phyloP scores from a whole-genome alignment of 345 rosid species.

The Camelina hispida region DNA sequence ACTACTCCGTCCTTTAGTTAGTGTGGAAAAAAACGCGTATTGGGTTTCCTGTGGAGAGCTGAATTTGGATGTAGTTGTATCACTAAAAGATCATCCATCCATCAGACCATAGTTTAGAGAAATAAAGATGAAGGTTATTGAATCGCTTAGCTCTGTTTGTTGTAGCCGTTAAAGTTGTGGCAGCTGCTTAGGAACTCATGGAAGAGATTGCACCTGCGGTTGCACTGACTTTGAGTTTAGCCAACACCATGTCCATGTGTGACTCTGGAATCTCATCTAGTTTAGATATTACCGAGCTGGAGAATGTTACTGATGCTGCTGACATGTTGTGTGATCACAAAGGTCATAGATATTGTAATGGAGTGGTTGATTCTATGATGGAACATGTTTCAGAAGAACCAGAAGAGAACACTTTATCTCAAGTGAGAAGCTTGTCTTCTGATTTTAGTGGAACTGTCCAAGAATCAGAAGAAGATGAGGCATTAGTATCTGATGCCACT shows the following conservation, averaged over 20 bases:
- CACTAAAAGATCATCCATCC: too few species aligned
- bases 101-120: conserved; percentile 16
- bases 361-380: conserved; percentile 42
- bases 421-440: conserved; percentile 46
- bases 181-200: conserved; percentile 52
- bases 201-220: conserved; percentile 82
- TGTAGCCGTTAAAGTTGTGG: neutral
- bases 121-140: conserved; percentile 6
- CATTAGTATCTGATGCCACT: conserved; percentile 50
- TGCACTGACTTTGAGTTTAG: conserved; percentile 68
- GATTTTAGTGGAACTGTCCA: conserved; percentile 47
- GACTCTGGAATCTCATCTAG: conserved; percentile 64
- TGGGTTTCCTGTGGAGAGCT: conserved; percentile 28
- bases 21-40: neutral
- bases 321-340: conserved; percentile 58
- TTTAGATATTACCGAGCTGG: conserved; percentile 59
- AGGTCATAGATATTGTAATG: conserved; percentile 33
- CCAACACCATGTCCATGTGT: conserved; percentile 62
- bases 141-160: neutral
- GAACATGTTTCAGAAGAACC: conserved; percentile 38
- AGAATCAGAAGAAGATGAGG: conserved; percentile 63
- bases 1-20: conserved; percentile 4
- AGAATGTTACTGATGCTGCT: conserved; percentile 66
- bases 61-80: conserved; percentile 30
- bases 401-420: conserved; percentile 43